These are phyloP conservation scores for Fusarium devonianum DNA, from an alignment of 2,329 filamentous ascomycete genomes.

Conservation along the genomic window DNA sequence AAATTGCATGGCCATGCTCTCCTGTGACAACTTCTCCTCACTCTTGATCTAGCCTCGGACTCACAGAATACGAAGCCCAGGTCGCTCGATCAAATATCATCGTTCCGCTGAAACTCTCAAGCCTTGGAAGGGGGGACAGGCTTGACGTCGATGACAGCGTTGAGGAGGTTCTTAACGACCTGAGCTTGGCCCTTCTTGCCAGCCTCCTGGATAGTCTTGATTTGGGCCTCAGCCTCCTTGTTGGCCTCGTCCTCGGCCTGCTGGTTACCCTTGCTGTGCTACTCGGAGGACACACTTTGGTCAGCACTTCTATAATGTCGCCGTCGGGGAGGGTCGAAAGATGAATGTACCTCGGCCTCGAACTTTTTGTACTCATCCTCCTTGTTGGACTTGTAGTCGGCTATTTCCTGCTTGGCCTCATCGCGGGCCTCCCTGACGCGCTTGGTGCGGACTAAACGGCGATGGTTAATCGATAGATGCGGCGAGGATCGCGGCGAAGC, in stretches of 20 bases:
- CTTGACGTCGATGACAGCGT: constrained; percentile 84
- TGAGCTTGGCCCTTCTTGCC: constrained; percentile 80
- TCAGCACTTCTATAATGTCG: constrained; percentile 6
- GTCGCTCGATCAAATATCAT: constrained; percentile 15
- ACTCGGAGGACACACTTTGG: constrained; percentile 7
- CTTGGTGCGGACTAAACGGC: constrained; percentile 75
- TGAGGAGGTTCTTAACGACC: constrained; percentile 83
- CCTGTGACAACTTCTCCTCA: constrained; percentile 21
- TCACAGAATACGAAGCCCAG: neutral
- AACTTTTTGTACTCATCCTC: constrained; percentile 96
- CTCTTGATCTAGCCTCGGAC: constrained; percentile 16
- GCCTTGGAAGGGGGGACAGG: constrained; percentile 61
- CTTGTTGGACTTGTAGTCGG: constrained; percentile 87
- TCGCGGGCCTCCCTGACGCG: constrained; percentile 94
- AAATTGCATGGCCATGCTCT: constrained; percentile 27
- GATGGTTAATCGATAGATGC: constrained; percentile 3
- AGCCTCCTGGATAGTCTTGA: constrained; percentile 81
- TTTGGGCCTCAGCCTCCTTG: constrained; percentile 77
- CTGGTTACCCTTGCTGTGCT: constrained; percentile 93
- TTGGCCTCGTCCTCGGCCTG: constrained; percentile 82
- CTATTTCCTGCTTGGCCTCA: constrained; percentile 97
- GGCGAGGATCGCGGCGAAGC: constrained; percentile 14
- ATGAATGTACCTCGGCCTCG: constrained; percentile 69
- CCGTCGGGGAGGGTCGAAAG: neutral
- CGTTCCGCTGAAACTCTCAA: constrained; percentile 26